Conservation (phyloP, 2,329 filamentous ascomycete genomes). For the Aspergillus versicolor region DNA sequence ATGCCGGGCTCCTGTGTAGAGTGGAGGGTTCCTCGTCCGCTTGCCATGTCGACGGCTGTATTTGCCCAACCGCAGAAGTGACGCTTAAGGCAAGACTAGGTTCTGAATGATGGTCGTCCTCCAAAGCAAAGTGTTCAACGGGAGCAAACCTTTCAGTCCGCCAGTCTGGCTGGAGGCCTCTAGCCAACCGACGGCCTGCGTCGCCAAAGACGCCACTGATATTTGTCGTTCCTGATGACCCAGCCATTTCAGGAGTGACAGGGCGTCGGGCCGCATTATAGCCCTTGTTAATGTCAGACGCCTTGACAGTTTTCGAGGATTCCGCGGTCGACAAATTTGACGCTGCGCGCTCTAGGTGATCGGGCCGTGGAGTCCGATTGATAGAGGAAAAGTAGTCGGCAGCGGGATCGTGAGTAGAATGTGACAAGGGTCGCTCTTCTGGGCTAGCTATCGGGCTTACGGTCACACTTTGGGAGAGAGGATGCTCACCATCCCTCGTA, state of each 20-base stretch:
- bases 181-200: conserved; percentile 37
- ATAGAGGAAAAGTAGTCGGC: conserved; percentile 22
- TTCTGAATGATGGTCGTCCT: conserved; percentile 38
- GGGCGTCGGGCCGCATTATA: conserved; percentile 24
- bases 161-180: conserved; percentile 37
- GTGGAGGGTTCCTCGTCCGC: conserved; percentile 24
- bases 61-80: conserved; percentile 44
- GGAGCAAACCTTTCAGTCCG: conserved; percentile 34
- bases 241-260: conserved; percentile 29
- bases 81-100: conserved; percentile 47
- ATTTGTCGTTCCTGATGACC: conserved; percentile 32
- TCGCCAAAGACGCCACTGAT: conserved; percentile 42
- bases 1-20: conserved; percentile 11
- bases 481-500: conserved; percentile 63
- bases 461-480: conserved; percentile 71
- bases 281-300: conserved; percentile 28
- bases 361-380: conserved; percentile 35
- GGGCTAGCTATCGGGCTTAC: conserved; percentile 61
- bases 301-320: conserved; percentile 46
- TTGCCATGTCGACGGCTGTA: conserved; percentile 40
- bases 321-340: conserved; percentile 48
- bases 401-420: conserved; percentile 30
- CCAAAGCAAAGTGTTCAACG: conserved; percentile 35
- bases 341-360: conserved; percentile 38
- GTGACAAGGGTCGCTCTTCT: conserved; percentile 32